These are phyloP conservation scores for Hibiscus tridactylites DNA, from an alignment of 345 rosid species.

Conservation along the genomic window DNA sequence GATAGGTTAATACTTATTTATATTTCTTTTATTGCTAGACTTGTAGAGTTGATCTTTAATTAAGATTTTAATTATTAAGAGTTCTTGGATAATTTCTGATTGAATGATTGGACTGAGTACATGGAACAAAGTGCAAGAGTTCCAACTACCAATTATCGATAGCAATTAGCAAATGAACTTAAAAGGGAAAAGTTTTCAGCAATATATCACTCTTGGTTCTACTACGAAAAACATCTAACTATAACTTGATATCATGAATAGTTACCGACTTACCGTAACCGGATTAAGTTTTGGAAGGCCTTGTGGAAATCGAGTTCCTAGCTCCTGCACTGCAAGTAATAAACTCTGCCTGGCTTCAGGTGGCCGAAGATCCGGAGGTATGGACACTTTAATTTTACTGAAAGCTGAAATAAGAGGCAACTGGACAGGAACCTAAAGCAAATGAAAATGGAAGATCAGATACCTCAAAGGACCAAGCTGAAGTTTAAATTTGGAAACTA, in stretches of 20 bases:
- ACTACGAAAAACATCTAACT: neutral
- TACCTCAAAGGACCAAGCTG: slow-evolving; percentile 2
- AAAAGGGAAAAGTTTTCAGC: neutral
- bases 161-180: neutral
- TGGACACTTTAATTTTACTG: slow-evolving; percentile 68
- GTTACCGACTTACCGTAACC: slow-evolving; percentile 76
- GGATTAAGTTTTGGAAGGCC: slow-evolving; percentile 99
- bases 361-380: slow-evolving; percentile 90
- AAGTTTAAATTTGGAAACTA: neutral
- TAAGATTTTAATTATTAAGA: neutral
- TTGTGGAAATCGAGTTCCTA: slow-evolving; percentile 69
- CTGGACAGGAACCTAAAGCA: slow-evolving; percentile 85
- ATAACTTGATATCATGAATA: neutral
- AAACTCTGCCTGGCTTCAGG: slow-evolving; percentile 92
- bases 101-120: neutral
- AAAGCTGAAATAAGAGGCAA: slow-evolving; percentile 70
- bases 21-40: neutral
- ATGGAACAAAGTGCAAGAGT: neutral
- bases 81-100: neutral
- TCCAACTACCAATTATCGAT: neutral
- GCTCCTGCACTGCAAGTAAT: slow-evolving; percentile 78
- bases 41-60: neutral
- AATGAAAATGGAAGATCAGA: slow-evolving; percentile 16
- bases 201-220: neutral
- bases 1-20: neutral